A percentile compares a stretch with the other conserved stretches of the same genome.
These are phyloP conservation scores for Fusarium lateritium DNA, from an alignment of 2,329 filamentous ascomycete species.

Conservation along the genomic window DNA sequence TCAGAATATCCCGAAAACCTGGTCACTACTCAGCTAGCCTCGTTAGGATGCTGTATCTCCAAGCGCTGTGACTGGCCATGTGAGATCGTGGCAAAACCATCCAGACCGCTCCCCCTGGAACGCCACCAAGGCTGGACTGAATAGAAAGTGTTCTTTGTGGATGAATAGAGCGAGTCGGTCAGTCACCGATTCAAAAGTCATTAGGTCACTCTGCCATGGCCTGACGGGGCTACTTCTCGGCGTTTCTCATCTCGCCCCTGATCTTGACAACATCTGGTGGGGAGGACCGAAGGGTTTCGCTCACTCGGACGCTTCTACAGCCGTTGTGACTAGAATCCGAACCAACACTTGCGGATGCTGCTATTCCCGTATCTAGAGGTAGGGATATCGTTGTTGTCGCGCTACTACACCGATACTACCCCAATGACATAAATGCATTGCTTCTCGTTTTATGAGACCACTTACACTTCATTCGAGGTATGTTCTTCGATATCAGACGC, in stretches of 20 bases:
- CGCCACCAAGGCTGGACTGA: slow-evolving; percentile 15
- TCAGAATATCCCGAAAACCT: neutral
- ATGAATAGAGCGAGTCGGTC: neutral
- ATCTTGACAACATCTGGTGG: neutral
- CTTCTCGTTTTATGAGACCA: neutral
- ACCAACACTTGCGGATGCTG: neutral
- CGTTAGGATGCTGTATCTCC: neutral
- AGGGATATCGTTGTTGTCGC: neutral
- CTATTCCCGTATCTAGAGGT: neutral
- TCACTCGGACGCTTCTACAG: neutral
- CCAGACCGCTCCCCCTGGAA: slow-evolving; percentile 2
- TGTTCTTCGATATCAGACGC: slow-evolving; percentile 2
- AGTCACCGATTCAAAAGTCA: neutral
- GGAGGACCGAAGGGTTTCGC: neutral
- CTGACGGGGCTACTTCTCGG: neutral
- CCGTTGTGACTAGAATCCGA: neutral
- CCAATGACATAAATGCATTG: neutral
- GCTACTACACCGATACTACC: neutral
- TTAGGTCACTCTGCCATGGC: neutral
- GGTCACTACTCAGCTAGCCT: slow-evolving; percentile 1
- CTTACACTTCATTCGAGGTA: slow-evolving; percentile 5
- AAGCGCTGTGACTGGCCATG: neutral
- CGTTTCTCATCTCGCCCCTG: neutral
- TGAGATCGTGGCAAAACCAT: slow-evolving; percentile 1
- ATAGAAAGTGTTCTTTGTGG: neutral